A percentile compares a stretch with the other conserved stretches of the same genome.
These are phyloP conservation scores for Phytopythium kandeliae DNA, from an alignment of 352 stramenopile genomes.

Conservation along the genomic window DNA sequence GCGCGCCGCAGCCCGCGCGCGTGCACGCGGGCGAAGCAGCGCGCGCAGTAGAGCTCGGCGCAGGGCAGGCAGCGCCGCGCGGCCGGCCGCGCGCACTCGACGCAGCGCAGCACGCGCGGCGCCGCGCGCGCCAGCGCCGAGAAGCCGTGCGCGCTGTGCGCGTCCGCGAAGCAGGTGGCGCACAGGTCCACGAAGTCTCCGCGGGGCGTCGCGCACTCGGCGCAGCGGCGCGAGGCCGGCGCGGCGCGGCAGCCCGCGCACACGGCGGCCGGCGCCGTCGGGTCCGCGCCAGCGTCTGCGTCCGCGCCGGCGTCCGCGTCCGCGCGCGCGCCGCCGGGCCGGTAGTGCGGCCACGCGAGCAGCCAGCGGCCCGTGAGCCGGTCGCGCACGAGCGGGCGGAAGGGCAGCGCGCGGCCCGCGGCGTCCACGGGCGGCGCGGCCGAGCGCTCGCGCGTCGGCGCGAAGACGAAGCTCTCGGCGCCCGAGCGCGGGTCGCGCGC, in stretches of 20 bases:
- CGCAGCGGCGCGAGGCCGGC: slow-evolving; percentile 53
- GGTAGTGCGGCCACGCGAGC: slow-evolving; percentile 57
- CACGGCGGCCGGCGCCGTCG: slow-evolving; percentile 7
- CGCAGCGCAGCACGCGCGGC: slow-evolving; percentile 46
- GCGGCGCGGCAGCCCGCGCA: slow-evolving; percentile 60
- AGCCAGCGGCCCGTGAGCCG: slow-evolving; percentile 64
- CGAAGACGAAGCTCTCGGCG: slow-evolving; percentile 65
- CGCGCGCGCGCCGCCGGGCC: slow-evolving; percentile 5
- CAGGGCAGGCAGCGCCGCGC: slow-evolving; percentile 58
- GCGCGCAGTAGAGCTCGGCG: slow-evolving; percentile 75
- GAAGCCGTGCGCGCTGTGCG: slow-evolving; percentile 63
- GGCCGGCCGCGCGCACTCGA: slow-evolving; percentile 68
- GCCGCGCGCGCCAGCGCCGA: slow-evolving; percentile 30
- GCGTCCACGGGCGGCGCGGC: slow-evolving; percentile 54
- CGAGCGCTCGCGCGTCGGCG: slow-evolving; percentile 56
- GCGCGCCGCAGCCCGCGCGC: slow-evolving; percentile 48
- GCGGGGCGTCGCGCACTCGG: slow-evolving; percentile 49
- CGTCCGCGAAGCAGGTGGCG: slow-evolving; percentile 67
- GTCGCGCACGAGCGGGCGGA: slow-evolving; percentile 68
- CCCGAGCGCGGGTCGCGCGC: slow-evolving; percentile 41
- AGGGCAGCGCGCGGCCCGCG: slow-evolving; percentile 38
- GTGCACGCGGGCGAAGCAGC: slow-evolving; percentile 71
- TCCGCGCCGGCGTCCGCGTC: too few relatives aligned
- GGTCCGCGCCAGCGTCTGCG: too few relatives aligned
- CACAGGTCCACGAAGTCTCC: slow-evolving; percentile 77